Base-by-base conservation (phyloP, 208 protist genomes). In the Leishmania amazonensis region DNA sequence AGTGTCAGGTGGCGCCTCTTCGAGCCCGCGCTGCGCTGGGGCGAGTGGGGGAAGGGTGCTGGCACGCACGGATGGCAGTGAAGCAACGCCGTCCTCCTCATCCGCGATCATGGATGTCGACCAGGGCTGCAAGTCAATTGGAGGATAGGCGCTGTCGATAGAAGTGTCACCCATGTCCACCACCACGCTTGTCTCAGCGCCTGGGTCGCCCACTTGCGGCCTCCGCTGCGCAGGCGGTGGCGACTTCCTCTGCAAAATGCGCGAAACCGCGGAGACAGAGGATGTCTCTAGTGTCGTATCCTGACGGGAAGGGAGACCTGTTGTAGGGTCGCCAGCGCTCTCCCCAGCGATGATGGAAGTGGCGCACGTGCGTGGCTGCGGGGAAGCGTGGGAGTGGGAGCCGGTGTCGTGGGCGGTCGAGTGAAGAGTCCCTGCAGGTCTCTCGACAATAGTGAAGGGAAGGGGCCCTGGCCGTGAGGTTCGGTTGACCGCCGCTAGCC, bases 91-190 rank as follows among this genome's bases (percentile, higher is more conserved):
- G 38, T 74, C 78, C n/a, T 64, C 54, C n/a, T 80, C 83, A 5
- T 74, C 74, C 21, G 24, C 11, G 11, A 76, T 13, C 8, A 74
- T 64, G 38, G 79, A 81, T 51, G 80, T 21, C 42, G 78, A 24
- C 83, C 83, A 86, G 28, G 78, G 76, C 9, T 65, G 83, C 65
- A 86, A 73, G 51, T 86, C 74, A 4, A 45, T 76, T 28, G 54
- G 54, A 38, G 83, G 83, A 54, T 86, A 86, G 64, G 77, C 62
- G 58, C 83, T 86, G 8, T 86, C 78, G 1, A 86, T 75, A 24
- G 83, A 86, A 21, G 83, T 86, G 67, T 86, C 83, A 0, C 83
- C 83, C 83, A 86, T 86, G 79, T 86, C 83, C 31, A 86, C 75
- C 47, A 86, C 83, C 24, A 78, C 75, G 53, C 31, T 68, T n/a